phyloP scores from a whole-genome alignment of 768 basidiomycete species.

The Collybia nuda region DNA sequence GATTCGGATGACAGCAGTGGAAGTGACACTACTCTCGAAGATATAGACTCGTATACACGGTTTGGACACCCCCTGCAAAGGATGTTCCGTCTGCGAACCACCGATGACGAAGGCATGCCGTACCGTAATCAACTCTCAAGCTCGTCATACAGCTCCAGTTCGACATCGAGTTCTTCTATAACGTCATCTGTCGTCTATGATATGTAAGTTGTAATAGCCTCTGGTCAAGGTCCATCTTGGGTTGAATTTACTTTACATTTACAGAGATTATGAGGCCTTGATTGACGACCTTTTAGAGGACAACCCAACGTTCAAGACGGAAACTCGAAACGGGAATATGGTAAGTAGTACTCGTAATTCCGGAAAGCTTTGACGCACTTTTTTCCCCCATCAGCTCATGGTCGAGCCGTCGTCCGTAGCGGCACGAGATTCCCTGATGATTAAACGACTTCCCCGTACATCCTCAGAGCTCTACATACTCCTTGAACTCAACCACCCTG shows the following conservation, averaged over 20 bases:
- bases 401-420: constrained; percentile 26
- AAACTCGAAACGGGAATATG: constrained; percentile 15
- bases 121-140: constrained; percentile 17
- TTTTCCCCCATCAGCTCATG: constrained; percentile 25
- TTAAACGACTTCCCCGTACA: constrained; percentile 33
- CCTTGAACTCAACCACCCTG: constrained; percentile 41
- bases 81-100: constrained; percentile 27
- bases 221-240: too few species aligned
- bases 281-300: constrained; percentile 27
- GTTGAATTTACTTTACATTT: constrained; percentile 7
- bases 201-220: constrained; percentile 17
- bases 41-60: constrained; percentile 14
- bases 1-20: constrained; percentile 20
- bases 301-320: constrained; percentile 15
- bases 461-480: constrained; percentile 40
- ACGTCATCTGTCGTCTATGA: constrained; percentile 28
- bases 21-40: constrained; percentile 32
- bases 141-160: constrained; percentile 15
- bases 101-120: constrained; percentile 17
- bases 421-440: constrained; percentile 34
- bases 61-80: constrained; percentile 35
- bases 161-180: constrained; percentile 25
- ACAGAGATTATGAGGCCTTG: constrained; percentile 30
- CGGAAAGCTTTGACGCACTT: not conserved
- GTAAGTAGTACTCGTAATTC: constrained; percentile 6